phyloP scores from a whole-genome alignment of 2,329 filamentous ascomycete species.

The Claviceps humidiphila region DNA sequence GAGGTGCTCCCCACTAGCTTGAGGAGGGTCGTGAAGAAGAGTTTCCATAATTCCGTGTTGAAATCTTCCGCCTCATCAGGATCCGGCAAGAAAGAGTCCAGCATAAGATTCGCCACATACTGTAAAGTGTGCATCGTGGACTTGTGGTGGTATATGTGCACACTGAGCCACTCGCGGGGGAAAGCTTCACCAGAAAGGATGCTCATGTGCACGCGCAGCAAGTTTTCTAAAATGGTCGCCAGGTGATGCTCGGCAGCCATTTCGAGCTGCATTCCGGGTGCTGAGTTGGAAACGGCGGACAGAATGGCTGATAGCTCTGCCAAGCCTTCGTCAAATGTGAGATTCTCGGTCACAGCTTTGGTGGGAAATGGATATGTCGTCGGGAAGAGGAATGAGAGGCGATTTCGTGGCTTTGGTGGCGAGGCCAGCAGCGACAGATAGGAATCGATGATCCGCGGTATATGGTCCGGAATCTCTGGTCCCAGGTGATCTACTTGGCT shows the following conservation, averaged over 20 bases:
- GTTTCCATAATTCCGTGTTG: conserved; percentile 86
- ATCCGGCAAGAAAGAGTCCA: conserved; percentile 74
- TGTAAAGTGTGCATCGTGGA: conserved; percentile 78
- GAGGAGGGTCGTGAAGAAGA: conserved; percentile 80
- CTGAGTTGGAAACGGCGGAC: conserved; percentile 64
- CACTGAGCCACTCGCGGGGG: conserved; percentile 77
- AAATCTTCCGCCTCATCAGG: conserved; percentile 87
- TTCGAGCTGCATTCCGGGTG: conserved; percentile 60
- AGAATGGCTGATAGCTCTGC: conserved; percentile 82
- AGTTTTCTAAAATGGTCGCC: conserved; percentile 60
- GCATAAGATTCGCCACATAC: conserved; percentile 64
- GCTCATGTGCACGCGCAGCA: conserved; percentile 75
- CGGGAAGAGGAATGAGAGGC: conserved; percentile 81
- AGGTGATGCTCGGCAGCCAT: conserved; percentile 60
- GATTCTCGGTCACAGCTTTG: conserved; percentile 48
- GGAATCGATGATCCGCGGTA: conserved; percentile 82
- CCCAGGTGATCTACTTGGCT: conserved; percentile 70
- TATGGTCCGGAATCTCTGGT: conserved; percentile 73
- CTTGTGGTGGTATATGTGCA: conserved; percentile 86
- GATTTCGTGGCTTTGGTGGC: conserved; percentile 40
- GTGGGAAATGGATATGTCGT: conserved; percentile 78
- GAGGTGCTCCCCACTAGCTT: conserved; percentile 81
- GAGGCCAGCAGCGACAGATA: conserved; percentile 61
- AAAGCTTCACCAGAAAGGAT: conserved; percentile 84
- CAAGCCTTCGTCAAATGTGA: conserved; percentile 68